Evolutionary conservation across 306 rosid species (phyloP).

Genomic region (Canavalia ensiformis): DNA sequence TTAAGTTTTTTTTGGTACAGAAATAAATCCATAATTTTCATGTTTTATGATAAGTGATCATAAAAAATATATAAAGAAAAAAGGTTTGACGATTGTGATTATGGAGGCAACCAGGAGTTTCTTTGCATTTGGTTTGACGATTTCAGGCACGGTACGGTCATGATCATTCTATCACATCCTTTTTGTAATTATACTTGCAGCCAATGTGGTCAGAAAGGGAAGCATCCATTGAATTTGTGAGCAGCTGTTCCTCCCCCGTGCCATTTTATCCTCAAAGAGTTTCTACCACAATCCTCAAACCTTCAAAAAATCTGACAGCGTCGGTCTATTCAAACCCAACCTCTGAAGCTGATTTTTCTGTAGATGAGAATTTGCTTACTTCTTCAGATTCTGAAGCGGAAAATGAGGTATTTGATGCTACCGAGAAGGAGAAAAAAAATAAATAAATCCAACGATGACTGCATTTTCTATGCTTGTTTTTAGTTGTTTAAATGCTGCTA

Average conservation of each 20-base stretch:
- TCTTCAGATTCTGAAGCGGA: slow-evolving; percentile 73
- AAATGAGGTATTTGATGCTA: slow-evolving; percentile 69
- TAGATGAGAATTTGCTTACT: slow-evolving; percentile 52
- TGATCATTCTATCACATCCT: neutral
- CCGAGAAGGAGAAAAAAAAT: slow-evolving; percentile 46
- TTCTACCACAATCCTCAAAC: slow-evolving; percentile 52
- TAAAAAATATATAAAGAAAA: too few species aligned
- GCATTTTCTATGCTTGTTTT: slow-evolving; percentile 58
- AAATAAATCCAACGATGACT: slow-evolving; percentile 36
- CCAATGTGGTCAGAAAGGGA: slow-evolving; percentile 90
- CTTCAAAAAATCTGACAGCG: slow-evolving; percentile 50
- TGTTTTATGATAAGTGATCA: neutral
- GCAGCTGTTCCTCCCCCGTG: slow-evolving; percentile 47
- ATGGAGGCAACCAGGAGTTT: slow-evolving; percentile 13
- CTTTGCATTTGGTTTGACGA: slow-evolving; percentile 17
- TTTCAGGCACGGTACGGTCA: slow-evolving; percentile 25
- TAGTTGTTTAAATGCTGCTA: slow-evolving; percentile 46
- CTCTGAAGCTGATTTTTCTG: slow-evolving; percentile 56
- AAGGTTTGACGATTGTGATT: neutral
- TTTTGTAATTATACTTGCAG: slow-evolving; percentile 56
- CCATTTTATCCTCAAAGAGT: slow-evolving; percentile 70
- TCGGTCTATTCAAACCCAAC: slow-evolving; percentile 53
- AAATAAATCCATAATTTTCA: too few species aligned
- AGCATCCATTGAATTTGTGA: slow-evolving; percentile 56
- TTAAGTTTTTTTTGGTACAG: too few species aligned